These are phyloP conservation scores for Starmerella kuoi DNA, from an alignment of 805 yeast genomes.

Conservation along the genomic window DNA sequence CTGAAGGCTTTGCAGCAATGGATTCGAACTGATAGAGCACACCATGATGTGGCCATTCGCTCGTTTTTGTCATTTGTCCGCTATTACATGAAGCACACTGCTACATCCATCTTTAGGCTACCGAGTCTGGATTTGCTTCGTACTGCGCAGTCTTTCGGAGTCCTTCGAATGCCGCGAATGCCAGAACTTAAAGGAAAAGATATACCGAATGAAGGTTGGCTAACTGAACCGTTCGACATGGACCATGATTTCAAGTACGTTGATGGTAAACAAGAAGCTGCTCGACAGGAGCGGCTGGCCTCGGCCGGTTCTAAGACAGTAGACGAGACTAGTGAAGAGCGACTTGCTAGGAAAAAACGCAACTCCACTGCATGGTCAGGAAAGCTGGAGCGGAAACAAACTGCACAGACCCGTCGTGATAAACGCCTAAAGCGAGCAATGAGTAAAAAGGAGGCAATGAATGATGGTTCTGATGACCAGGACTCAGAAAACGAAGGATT, in stretches of 20 bases:
- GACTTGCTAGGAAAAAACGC: slow-evolving; percentile 20
- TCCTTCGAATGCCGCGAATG: slow-evolving; percentile 81
- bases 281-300: slow-evolving; percentile 48
- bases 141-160: slow-evolving; percentile 63
- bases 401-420: slow-evolving; percentile 49
- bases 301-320: slow-evolving; percentile 22
- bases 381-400: slow-evolving; percentile 51
- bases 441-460: slow-evolving; percentile 32
- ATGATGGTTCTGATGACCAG: slow-evolving; percentile 29
- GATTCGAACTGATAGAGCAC: slow-evolving; percentile 59
- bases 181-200: slow-evolving; percentile 59
- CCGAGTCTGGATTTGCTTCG: slow-evolving; percentile 58
- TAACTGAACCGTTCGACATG: slow-evolving; percentile 51
- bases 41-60: slow-evolving; percentile 69
- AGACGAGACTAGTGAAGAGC: slow-evolving; percentile 15
- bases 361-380: slow-evolving; percentile 68
- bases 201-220: slow-evolving; percentile 66
- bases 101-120: slow-evolving; percentile 74
- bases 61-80: slow-evolving; percentile 74
- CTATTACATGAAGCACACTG: slow-evolving; percentile 78
- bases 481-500: slow-evolving; percentile 30
- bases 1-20: slow-evolving; percentile 35
- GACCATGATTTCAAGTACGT: slow-evolving; percentile 46
- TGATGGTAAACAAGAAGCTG: slow-evolving; percentile 51
- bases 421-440: slow-evolving; percentile 54